These are phyloP conservation scores for Yamadazyma diddensiae DNA, from an alignment of 1,139 yeast genomes.

Conservation along the genomic window DNA sequence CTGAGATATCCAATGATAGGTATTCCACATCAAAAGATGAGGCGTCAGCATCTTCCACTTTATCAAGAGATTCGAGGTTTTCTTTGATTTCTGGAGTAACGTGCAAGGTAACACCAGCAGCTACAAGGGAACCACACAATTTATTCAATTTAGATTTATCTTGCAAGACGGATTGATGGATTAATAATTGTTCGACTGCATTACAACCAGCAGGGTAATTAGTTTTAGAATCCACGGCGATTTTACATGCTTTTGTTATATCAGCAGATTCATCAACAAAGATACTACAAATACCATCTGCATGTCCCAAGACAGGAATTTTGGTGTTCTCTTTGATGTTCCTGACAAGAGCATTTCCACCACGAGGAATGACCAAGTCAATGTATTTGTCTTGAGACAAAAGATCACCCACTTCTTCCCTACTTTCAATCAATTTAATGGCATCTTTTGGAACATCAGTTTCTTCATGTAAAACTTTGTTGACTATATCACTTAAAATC, in stretches of 20 bases:
- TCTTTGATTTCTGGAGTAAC: conserved; percentile 52
- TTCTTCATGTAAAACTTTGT: conserved; percentile 50
- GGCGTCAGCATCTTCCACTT: conserved; percentile 38
- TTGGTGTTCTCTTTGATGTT: conserved; percentile 82
- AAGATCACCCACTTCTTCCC: conserved; percentile 85
- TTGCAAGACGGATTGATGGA: conserved; percentile 52
- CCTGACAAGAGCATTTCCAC: conserved; percentile 87
- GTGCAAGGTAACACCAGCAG: conserved; percentile 72
- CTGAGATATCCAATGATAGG: conserved; percentile 77
- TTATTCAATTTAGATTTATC: conserved; percentile 35
- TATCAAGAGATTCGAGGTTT: conserved; percentile 17
- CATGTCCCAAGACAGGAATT: conserved; percentile 97
- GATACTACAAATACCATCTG: conserved; percentile 94
- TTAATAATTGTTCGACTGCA: conserved; percentile 83
- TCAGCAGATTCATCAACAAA: conserved; percentile 79
- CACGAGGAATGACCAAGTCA: conserved; percentile 95
- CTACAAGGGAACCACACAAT: conserved; percentile 48
- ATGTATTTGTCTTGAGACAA: conserved; percentile 83
- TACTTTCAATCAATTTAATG: conserved; percentile 80
- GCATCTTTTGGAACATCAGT: conserved; percentile 77
- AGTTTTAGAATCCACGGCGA: conserved; percentile 84
- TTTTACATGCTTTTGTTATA: conserved; percentile 66
- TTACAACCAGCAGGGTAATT: conserved; percentile 99
- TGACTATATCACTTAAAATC: conserved; percentile 73
- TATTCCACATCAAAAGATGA: conserved; percentile 81